Conservation (phyloP, 2,329 filamentous ascomycete genomes). For the Aspergillus transmontanensis region DNA sequence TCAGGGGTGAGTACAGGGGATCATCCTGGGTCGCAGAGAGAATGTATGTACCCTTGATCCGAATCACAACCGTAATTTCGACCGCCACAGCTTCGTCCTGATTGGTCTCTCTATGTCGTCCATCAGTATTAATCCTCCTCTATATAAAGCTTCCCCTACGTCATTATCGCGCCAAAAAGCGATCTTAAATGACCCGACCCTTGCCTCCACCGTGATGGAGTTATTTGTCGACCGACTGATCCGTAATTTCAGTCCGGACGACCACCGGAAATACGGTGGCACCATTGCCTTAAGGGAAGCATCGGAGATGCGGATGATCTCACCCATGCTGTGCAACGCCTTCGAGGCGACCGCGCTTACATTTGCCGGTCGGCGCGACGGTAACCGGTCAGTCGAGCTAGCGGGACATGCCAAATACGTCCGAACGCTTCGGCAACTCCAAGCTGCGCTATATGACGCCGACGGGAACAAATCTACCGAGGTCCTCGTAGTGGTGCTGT, state of each 20-base stretch:
- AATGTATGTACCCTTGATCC: neutral
- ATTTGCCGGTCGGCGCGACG: slow-evolving; percentile 24
- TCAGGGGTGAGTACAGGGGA: neutral
- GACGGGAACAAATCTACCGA: slow-evolving; percentile 26
- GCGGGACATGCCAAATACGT: slow-evolving; percentile 26
- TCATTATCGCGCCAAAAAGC: slow-evolving; percentile 15
- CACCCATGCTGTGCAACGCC: slow-evolving; percentile 25
- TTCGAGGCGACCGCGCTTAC: slow-evolving; percentile 29
- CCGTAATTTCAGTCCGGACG: slow-evolving; percentile 25
- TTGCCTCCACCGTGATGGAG: slow-evolving; percentile 25
- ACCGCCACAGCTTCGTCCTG: neutral
- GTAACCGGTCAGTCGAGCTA: slow-evolving; percentile 20
- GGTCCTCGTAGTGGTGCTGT: slow-evolving; percentile 24
- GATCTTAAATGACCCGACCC: slow-evolving; percentile 17
- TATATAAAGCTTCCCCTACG: slow-evolving; percentile 4
- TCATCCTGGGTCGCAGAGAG: neutral
- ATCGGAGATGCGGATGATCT: slow-evolving; percentile 27
- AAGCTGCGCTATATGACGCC: slow-evolving; percentile 21
- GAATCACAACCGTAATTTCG: neutral
- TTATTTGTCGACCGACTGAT: slow-evolving; percentile 28
- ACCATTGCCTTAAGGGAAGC: slow-evolving; percentile 28
- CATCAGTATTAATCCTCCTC: slow-evolving; percentile 5
- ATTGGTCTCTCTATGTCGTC: neutral
- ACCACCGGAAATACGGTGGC: slow-evolving; percentile 16
- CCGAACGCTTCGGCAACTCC: slow-evolving; percentile 21